Evolutionary conservation across 345 rosid genomes (phyloP), one percentile per base, ranked within the genome.

Genomic region (Euphorbia peplus): DNA sequence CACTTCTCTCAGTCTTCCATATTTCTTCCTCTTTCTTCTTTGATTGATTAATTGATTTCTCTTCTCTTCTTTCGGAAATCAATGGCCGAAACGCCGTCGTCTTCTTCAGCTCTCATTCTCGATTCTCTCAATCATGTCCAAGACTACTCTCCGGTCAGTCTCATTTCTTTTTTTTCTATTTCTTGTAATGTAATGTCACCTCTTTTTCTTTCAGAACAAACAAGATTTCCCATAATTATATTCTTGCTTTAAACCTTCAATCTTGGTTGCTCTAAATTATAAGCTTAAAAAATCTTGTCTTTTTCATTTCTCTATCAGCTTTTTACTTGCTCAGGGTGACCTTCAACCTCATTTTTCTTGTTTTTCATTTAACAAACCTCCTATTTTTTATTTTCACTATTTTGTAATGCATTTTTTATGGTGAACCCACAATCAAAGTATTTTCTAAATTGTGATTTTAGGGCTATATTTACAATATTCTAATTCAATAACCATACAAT

Each of bases 101-200:
- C 83, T 24, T n/a, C n/a, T n/a, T n/a, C n/a, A n/a, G 71, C 56
- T 19, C 64, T 85, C 35, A 39, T 51, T 64, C 66, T 87, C 28
- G 83, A 84, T 52, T 87, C 87, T 62, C 75, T 89, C 67, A 85
- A 81, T 32, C 88, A 89, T 42, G 93, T 87, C 13, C 86, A 91
- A 26, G 90, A 86, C 32, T 89, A 73, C 69, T 60, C 77, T 79
- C 76, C 81, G 83, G 97, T 89, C 15, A 70, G 83, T n/a, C n/a
- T n/a, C n/a, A 66, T 7, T 44, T 4, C 16, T 39, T 37, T 44
- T 21, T 1, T 50, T 51, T 10, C 26, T 25, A n/a, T 35, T 44
- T 47, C 44, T 54, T 25, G 39, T 32, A 48, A 57, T 66, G 76
- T 66, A 61, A 62, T 61, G 66, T 44, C 9, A 63, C 13, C 29